These are phyloP conservation scores for Allium cepa DNA, from an alignment of 106 monocot genomes.

Conservation along the genomic window DNA sequence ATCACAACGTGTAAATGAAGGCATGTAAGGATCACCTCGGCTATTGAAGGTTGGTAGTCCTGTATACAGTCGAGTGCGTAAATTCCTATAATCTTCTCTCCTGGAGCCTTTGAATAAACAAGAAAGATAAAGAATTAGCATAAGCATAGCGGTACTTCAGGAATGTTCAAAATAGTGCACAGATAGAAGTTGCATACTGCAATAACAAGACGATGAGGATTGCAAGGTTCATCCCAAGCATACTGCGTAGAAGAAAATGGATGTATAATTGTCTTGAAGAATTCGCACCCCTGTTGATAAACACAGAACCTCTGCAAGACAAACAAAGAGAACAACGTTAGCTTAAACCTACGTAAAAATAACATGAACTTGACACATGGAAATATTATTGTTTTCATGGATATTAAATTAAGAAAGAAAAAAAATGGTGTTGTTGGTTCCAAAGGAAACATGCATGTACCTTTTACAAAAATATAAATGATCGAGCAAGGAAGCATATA, in stretches of 20 bases:
- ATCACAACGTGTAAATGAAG: too few species aligned
- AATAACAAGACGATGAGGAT: slow-evolving; percentile 80
- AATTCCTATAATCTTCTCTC: slow-evolving; percentile 72
- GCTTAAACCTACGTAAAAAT: too few species aligned
- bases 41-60: slow-evolving; percentile 51
- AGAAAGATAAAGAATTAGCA: background rate
- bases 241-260: slow-evolving; percentile 77
- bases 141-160: slow-evolving; percentile 7
- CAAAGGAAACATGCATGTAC: too few species aligned
- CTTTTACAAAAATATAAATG: too few species aligned
- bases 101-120: slow-evolving; percentile 53
- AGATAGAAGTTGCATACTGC: slow-evolving; percentile 36
- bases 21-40: slow-evolving; percentile 40
- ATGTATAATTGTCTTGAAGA: slow-evolving; percentile 69
- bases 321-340: background rate
- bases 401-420: too few species aligned
- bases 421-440: too few species aligned
- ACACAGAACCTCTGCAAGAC: slow-evolving; percentile 63
- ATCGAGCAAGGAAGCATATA: too few species aligned
- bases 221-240: slow-evolving; percentile 97
- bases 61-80: slow-evolving; percentile 74
- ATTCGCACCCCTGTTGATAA: slow-evolving; percentile 90
- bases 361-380: too few species aligned
- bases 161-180: background rate
- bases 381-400: too few species aligned